A percentile compares a stretch with the other conserved stretches of the same genome.
phyloP scores from a whole-genome alignment of 306 rosid genomes.

The Cucumis hystrix region DNA sequence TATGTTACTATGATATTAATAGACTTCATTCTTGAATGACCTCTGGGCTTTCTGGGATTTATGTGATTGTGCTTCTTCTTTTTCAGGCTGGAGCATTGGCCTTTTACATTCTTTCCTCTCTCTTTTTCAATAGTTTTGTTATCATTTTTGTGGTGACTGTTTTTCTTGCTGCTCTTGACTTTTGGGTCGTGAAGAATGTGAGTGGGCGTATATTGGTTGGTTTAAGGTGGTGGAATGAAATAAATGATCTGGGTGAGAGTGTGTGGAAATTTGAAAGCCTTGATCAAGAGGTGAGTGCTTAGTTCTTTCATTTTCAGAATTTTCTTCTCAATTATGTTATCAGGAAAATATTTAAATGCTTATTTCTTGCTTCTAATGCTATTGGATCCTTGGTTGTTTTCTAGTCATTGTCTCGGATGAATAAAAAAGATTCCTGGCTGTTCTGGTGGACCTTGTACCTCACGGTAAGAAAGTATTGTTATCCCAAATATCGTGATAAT shows the following conservation, averaged over 20 bases:
- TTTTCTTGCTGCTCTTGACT: slow-evolving; percentile 90
- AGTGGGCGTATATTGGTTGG: slow-evolving; percentile 97
- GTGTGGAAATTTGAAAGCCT: slow-evolving; percentile 97
- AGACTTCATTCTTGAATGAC: not conserved
- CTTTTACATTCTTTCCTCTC: slow-evolving; percentile 83
- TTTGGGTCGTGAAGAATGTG: slow-evolving; percentile 98
- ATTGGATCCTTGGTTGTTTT: slow-evolving; percentile 10
- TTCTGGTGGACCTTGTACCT: slow-evolving; percentile 97
- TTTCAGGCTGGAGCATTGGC: slow-evolving; percentile 85
- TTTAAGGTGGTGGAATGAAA: slow-evolving; percentile 99
- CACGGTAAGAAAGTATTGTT: slow-evolving; percentile 39
- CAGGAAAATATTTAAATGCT: not conserved
- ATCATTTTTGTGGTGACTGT: slow-evolving; percentile 98
- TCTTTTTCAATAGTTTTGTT: slow-evolving; percentile 74
- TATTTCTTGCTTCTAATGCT: slow-evolving; percentile 6
- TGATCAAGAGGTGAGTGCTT: slow-evolving; percentile 71
- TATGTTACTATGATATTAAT: not conserved
- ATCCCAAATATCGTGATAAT: not conserved
- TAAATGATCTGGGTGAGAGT: slow-evolving; percentile 92
- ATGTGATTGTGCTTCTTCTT: not conserved
- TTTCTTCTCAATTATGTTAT: slow-evolving; percentile 2
- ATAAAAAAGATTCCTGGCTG: slow-evolving; percentile 95
- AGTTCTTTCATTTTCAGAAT: not conserved
- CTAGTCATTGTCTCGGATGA: slow-evolving; percentile 86
- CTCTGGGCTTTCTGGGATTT: not conserved